phyloP scores from a whole-genome alignment of 257 asterid species.

The Solanum chiquidenum region DNA sequence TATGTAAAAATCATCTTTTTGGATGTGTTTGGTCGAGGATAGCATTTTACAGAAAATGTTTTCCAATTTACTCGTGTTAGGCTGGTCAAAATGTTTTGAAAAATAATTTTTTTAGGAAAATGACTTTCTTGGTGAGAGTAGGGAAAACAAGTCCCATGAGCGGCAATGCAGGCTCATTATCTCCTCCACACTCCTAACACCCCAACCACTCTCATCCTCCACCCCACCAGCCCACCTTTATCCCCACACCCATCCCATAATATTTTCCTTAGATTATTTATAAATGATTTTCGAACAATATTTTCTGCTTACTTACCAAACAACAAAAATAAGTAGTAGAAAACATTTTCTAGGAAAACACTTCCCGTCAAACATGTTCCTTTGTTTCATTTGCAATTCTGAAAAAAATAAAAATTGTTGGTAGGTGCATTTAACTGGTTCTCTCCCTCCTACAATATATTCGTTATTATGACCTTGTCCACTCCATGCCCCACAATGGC shows the following conservation, averaged over 20 bases:
- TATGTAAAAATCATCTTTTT: neutral
- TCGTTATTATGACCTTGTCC: neutral
- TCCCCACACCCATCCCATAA: neutral
- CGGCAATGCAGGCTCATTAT: neutral
- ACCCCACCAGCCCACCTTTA: neutral
- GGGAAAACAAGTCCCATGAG: neutral
- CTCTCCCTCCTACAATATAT: neutral
- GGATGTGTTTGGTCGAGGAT: neutral
- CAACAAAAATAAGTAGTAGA: neutral
- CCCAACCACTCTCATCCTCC: neutral
- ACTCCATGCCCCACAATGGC: neutral
- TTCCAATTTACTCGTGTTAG: neutral
- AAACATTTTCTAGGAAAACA: neutral
- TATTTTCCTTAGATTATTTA: neutral
- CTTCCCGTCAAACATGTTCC: neutral
- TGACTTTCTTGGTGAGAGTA: neutral
- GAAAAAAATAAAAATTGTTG: neutral
- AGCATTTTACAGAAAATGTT: neutral
- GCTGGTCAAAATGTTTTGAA: neutral
- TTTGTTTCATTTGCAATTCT: neutral
- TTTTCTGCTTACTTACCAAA: neutral
- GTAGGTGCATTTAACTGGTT: neutral
- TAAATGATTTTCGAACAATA: too few species aligned
- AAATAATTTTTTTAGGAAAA: neutral
- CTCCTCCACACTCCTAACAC: neutral